A percentile compares a stretch with the other conserved stretches of the same genome.
phyloP scores from a whole-genome alignment of 129 eudicot species.

The Tanacetum coccineum region DNA sequence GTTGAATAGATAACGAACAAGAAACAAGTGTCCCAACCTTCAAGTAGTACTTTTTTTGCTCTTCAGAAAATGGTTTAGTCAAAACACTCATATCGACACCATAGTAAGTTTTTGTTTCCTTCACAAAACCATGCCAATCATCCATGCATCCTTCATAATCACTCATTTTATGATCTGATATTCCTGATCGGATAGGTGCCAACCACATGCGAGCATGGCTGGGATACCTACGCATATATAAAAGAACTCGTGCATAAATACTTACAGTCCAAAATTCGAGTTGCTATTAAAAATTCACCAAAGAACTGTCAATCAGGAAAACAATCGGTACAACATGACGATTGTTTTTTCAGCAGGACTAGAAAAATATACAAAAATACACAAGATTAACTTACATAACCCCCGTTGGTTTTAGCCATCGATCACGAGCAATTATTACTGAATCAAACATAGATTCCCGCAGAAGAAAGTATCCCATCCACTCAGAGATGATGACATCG shows the following conservation, averaged over 20 bases:
- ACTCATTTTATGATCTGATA: constrained; percentile 68
- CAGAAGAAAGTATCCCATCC: constrained; percentile 99
- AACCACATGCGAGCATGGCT: constrained; percentile 99
- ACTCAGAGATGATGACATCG: constrained; percentile 96
- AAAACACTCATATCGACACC: constrained; percentile 91
- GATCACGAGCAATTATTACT: constrained; percentile 91
- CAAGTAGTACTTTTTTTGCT: constrained; percentile 75
- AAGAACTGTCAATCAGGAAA: neutral
- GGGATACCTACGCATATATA: constrained; percentile 66
- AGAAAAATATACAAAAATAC: neutral
- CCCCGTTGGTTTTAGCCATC: constrained; percentile 93
- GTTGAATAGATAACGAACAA: neutral
- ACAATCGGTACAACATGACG: too few species aligned
- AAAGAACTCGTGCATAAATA: neutral
- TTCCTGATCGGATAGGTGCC: constrained; percentile 83
- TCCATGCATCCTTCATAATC: constrained; percentile 87
- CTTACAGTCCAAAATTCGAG: neutral
- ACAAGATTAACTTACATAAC: constrained; percentile 62
- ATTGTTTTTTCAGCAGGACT: neutral
- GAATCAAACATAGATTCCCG: constrained; percentile 99
- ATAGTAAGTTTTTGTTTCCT: constrained; percentile 61
- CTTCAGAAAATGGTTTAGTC: constrained; percentile 65
- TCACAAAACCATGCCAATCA: constrained; percentile 69
- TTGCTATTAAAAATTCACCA: too few species aligned
- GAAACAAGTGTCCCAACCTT: constrained; percentile 44